phyloP scores from a whole-genome alignment of 345 rosid species.

The Euphorbia pulcherrima region DNA sequence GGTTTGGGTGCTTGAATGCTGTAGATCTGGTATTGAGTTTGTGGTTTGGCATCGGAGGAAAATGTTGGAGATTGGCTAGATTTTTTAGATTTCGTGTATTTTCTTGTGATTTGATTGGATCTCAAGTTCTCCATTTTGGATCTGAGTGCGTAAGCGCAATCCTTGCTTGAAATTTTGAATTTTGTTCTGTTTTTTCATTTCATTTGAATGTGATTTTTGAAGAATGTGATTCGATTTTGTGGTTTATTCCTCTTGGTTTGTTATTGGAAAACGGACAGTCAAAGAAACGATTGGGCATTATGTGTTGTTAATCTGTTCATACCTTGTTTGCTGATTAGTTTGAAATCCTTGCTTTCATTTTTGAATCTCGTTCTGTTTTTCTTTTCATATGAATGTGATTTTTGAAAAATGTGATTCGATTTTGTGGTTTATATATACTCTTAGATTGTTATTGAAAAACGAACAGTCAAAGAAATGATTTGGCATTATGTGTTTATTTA shows the following conservation, averaged over 20 bases:
- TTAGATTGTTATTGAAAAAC: neutral
- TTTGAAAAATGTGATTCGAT: conserved; percentile 7
- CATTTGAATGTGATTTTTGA: neutral
- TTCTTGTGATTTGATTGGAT: conserved; percentile 15
- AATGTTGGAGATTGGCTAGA: conserved; percentile 14
- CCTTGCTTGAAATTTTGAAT: neutral
- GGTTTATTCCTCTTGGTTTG: neutral
- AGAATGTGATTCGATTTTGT: conserved; percentile 8
- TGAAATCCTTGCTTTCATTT: neutral
- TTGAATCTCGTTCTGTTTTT: conserved; percentile 3
- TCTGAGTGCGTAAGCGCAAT: conserved; percentile 4
- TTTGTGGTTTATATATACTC: neutral
- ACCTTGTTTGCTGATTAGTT: neutral
- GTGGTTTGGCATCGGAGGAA: conserved; percentile 10
- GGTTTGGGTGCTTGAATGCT: conserved; percentile 3
- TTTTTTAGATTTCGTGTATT: conserved; percentile 17
- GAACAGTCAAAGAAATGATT: neutral
- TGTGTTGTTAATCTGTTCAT: neutral
- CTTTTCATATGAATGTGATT: neutral
- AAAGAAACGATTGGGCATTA: neutral
- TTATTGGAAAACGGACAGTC: neutral
- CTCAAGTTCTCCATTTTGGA: conserved; percentile 9
- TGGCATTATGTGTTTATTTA: neutral
- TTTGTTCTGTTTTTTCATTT: neutral
- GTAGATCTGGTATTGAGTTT: conserved; percentile 37